Conservation (phyloP, 176 grass and related monocot species). For the Chrysopogon serrulatus region DNA sequence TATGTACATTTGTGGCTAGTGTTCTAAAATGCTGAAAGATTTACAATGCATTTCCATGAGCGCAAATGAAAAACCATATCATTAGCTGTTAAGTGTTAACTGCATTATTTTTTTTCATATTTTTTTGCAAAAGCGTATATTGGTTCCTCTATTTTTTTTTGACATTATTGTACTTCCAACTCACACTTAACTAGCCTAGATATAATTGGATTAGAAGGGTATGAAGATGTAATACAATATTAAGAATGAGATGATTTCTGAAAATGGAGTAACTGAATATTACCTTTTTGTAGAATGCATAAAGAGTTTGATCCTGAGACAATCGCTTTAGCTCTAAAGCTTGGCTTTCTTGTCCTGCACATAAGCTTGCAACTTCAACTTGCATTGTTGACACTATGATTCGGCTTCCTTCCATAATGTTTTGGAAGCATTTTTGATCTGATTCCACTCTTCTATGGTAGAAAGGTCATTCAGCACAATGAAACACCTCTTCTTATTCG, state of each 20-base stretch:
- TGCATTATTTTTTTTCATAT: too few relatives aligned
- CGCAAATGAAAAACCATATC: too few relatives aligned
- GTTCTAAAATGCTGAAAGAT: too few relatives aligned
- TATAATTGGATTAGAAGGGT: neutral
- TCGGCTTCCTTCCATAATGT: neutral
- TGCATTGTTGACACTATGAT: neutral
- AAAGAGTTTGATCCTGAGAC: neutral
- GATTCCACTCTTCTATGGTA: neutral
- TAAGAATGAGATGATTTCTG: neutral
- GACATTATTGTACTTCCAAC: too few relatives aligned
- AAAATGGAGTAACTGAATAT: neutral
- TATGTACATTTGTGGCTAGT: too few relatives aligned
- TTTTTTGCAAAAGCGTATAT: too few relatives aligned
- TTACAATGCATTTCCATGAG: too few relatives aligned
- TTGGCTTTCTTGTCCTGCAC: neutral
- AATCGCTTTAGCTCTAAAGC: neutral
- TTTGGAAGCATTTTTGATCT: neutral
- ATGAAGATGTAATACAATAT: neutral
- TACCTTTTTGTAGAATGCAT: neutral
- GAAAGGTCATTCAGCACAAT: constrained; percentile 15
- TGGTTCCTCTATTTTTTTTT: too few relatives aligned
- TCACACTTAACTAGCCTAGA: too few relatives aligned
- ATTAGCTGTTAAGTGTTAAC: too few relatives aligned
- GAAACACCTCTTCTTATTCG: neutral
- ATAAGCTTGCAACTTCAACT: neutral